Base-by-base conservation (phyloP, 768 basidiomycete genomes). In the Podaxis carcinomalis region DNA sequence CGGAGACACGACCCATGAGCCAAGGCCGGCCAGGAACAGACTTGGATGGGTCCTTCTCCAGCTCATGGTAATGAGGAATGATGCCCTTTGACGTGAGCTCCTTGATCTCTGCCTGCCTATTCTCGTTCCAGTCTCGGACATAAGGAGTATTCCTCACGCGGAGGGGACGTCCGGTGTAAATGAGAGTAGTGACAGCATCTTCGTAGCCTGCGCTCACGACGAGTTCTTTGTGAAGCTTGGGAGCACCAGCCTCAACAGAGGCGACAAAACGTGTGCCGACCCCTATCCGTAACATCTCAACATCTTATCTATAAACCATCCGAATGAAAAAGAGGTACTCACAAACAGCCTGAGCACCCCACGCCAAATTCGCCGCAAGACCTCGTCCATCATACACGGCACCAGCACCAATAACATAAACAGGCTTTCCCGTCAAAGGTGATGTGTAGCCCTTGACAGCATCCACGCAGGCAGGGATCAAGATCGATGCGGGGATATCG, bases 381-480 rank as follows among this genome's bases (percentile, higher is more conserved):
- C 90, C 83, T 53, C 94, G 83, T 4, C 94, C 94, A 66, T 96
- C 93, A 74, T 85, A 93, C 19, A 98, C 89, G 0, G 93, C 95
- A 35, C 95, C 95, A 4, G 95, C 95, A 27, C 93, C 95, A 61
- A 98, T 75, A 47, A 98, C 92, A 68, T 92, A 91, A 10, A 97
- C 80, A 0, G 92, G 92, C 65, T 86, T 77, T 51, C 92, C 91
- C 0, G 88, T 96, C 62, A 97, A 74, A 9, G 93, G 87, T 0
- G 90, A 91, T 65, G 77, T 88, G 73, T 78, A 81, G 6, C 89
- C 90, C 69, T 86, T 89, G 69, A 88, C 87, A 23, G 83, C 84
- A 68, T 95, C 93, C 50, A 96, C 93, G 67, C 90, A 92, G 0
- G 93, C 93, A 7, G 94, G 93, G 62, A 98, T 93, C 65, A 98